Evolutionary conservation across 139 green algal species (phyloP), one percentile per base, ranked within the genome.

Genomic region (Zygnema cylindricum): DNA sequence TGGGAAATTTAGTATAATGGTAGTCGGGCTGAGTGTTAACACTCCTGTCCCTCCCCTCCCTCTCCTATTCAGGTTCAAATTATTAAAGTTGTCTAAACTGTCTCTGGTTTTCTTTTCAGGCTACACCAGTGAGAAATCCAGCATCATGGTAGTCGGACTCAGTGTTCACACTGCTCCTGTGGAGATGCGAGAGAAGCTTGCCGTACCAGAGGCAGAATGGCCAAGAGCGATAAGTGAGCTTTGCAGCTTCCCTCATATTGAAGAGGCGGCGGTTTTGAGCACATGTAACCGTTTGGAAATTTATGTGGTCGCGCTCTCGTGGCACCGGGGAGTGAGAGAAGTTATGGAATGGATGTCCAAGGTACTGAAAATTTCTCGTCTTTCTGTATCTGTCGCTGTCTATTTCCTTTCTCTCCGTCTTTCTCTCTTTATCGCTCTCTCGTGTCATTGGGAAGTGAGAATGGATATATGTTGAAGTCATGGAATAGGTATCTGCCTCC

Each of bases 281-380:
- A 99, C 98, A 30, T 99, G 98, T 95, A 99, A 99, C 93, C 95
- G 98, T 71, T 98, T 99, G 96, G 98, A 99, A 76, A 93, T 99
- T 1, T 99, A 99, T 82, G 94, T 98, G 1, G 95, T 98, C n/a
- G 98, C 93, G 0, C 92, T 98, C 3, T 97, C 93, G 32, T 99
- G 95, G 94, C 95, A 99, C 92, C 89, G 97, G 84, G 97, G 96
- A 41, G 96, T 98, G 38, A 92, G 95, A 1, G 97, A 99, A 93
- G 95, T 99, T 0, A 97, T 98, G 91, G 96, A 99, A 84, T 99
- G 98, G 98, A 97, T 99, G 92, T 96, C 88, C n/a, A 93, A 93
- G 84, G 75, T 91, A n/a, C n/a, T n/a, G n/a, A n/a, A n/a, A n/a
- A n/a, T n/a, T n/a, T n/a, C n/a, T n/a, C n/a, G n/a, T n/a, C n/a